Evolutionary conservation across 2,329 filamentous ascomycete genomes (phyloP), one percentile per base, ranked within the genome.

Genomic region (Capronia epimyces): DNA sequence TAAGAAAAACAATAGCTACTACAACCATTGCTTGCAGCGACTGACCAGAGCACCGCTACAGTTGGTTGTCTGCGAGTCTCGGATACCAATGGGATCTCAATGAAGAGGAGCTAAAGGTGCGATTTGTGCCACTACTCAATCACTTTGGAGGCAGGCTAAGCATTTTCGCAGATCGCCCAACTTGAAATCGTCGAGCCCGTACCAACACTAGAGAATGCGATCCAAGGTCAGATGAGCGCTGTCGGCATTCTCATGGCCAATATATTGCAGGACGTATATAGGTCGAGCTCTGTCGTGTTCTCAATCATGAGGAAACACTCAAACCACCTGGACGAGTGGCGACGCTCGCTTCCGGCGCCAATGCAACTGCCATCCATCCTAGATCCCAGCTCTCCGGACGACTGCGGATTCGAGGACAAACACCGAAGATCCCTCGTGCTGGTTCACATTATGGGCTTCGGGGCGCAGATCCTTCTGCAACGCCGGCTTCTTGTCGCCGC

Each of bases 61-160:
- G 49, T 44, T 51, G 49, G 49, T 37, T 51, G 15, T 41, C 49
- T 21, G 46, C 49, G 16, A 46, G 36, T 20, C 49, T 51, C 7
- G 49, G 49, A 29, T 51, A 51, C 24, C 43, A 42, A 36, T 44
- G 32, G n/a, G 43, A 40, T 29, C 43, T 51, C 27, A 42, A 4
- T 5, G 27, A 43, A n/a, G 49, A 51, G 15, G 49, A 51, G 22
- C 16, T 42, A 13, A 27, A 42, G 18, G 49, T 47, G 39, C 31
- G 49, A 4, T 13, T 21, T 34, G 20, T n/a, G 18, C 10, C 13
- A 4, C 37, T 13, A 6, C 2, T 24, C 22, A 3, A 7, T 21
- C 8, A 22, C 29, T 18, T 39, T 18, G 40, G 12, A 25, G n/a
- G n/a, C 6, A 9, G n/a, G 18, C 6, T 36, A 29, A 34, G 8